phyloP scores from a whole-genome alignment of 2,329 filamentous ascomycete species.

The Ophiostoma sp. region DNA sequence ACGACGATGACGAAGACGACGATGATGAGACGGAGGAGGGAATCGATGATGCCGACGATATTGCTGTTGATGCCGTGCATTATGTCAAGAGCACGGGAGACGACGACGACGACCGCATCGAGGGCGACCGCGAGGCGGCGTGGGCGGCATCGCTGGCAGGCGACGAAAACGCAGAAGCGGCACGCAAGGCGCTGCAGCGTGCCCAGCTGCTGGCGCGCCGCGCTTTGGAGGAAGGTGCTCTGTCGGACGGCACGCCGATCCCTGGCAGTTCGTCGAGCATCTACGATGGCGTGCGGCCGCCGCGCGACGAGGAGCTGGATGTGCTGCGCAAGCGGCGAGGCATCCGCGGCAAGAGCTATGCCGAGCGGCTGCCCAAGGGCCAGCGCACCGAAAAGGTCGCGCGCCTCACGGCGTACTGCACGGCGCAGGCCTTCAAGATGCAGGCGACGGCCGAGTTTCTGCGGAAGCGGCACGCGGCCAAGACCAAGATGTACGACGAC shows the following conservation, averaged over 20 bases:
- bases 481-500: slow-evolving; percentile 96
- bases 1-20: slow-evolving; percentile 52
- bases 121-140: slow-evolving; percentile 47
- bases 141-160: slow-evolving; percentile 35
- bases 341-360: slow-evolving; percentile 77
- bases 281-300: slow-evolving; percentile 42
- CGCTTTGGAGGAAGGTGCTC: slow-evolving; percentile 42
- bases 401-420: slow-evolving; percentile 91
- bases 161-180: slow-evolving; percentile 48
- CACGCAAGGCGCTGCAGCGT: slow-evolving; percentile 35
- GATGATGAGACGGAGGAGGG: slow-evolving; percentile 50
- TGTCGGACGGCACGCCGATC: slow-evolving; percentile 8
- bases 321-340: slow-evolving; percentile 57
- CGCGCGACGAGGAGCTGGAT: slow-evolving; percentile 63
- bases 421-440: slow-evolving; percentile 87
- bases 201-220: slow-evolving; percentile 33
- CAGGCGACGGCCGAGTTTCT: slow-evolving; percentile 83
- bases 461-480: slow-evolving; percentile 77
- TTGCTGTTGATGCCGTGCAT: slow-evolving; percentile 54
- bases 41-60: slow-evolving; percentile 69
- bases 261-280: neutral
- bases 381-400: slow-evolving; percentile 82
- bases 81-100: neutral
- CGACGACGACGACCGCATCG: slow-evolving; percentile 43
- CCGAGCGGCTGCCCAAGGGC: slow-evolving; percentile 84